Base-by-base conservation (phyloP, 306 rosid genomes). In the Parietaria judaica region DNA sequence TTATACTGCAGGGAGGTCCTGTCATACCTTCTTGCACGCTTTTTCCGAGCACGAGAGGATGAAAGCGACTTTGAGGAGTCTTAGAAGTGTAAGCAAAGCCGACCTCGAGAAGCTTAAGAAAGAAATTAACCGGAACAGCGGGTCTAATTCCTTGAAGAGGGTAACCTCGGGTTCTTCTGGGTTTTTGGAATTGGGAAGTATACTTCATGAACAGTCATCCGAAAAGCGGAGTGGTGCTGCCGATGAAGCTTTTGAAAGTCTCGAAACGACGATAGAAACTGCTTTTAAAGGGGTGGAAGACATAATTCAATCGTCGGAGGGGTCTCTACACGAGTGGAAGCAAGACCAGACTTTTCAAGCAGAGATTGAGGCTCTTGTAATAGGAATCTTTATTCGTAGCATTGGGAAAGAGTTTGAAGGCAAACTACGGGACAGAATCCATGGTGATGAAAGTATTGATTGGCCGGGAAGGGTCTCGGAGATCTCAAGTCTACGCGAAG, bases 361-460 rank as follows among this genome's bases (percentile, higher is more conserved):
- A 47, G 81, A 94, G 70, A 76, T 84, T 66, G 97, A 92, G 65
- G 66, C 55, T 45, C 68, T 79, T 83, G 94, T 88, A 64, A 67
- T 83, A 17, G 61, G 70, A 54, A 80, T 62, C 73, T 83, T 84
- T 70, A 65, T 88, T 48, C 56, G 64, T 64, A 64, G 78, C 66
- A 66, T 79, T 61, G 86, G 76, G 61, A 73, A 70, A 71, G 83
- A 76, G 61, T 76, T 72, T 55, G 83, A 83, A 70, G 86, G 70
- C 66, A 84, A 70, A 52, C 47, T 70, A 36, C 16, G 62, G 73
- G 79, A 73, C n/a, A 79, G 60, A 15, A 39, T 70, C 53, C 60
- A 36, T 66, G 78, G 75, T 50, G 73, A 68, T 45, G 66, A 70
- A 60, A 71, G 60, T 65, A 71, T 70, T 70, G 73, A 72, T 43